Percentiles rank a stretch among this genome's conserved stretches.
phyloP scores from a whole-genome alignment of 1,284 basidiomycete genomes.

The Papiliotrema fonsecae region DNA sequence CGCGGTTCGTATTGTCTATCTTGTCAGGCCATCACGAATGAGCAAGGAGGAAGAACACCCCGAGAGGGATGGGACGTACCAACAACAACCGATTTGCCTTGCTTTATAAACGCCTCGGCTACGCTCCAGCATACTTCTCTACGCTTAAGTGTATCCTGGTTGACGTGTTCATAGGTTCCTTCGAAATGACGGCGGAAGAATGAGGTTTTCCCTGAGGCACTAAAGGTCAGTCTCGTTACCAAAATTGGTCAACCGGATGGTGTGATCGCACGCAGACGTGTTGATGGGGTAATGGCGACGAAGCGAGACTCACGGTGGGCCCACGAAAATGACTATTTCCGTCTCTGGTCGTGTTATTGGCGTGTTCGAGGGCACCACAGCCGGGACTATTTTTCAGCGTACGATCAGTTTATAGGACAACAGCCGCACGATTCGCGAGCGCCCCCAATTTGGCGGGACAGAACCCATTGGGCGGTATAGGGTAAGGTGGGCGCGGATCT shows the following conservation, averaged over 20 bases:
- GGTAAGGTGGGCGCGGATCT: constrained; percentile 46
- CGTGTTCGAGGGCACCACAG: constrained; percentile 58
- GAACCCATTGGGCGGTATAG: constrained; percentile 38
- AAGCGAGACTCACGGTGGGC: constrained; percentile 60
- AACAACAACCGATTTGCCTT: constrained; percentile 66
- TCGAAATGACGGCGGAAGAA: constrained; percentile 69
- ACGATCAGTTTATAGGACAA: background rate
- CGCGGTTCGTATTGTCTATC: constrained; percentile 80
- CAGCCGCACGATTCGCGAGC: constrained; percentile 19
- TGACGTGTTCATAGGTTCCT: constrained; percentile 71
- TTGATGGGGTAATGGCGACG: background rate
- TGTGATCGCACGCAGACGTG: too few species aligned
- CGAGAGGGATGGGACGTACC: constrained; percentile 52
- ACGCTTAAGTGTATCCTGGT: constrained; percentile 71
- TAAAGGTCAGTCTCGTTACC: constrained; percentile 7
- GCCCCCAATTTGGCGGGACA: constrained; percentile 22
- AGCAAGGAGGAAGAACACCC: background rate
- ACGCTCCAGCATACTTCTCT: constrained; percentile 68
- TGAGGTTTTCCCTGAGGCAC: constrained; percentile 75
- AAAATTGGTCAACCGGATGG: background rate
- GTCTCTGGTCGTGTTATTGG: constrained; percentile 55
- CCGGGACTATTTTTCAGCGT: constrained; percentile 50
- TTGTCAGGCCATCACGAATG: background rate
- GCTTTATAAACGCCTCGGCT: constrained; percentile 56
- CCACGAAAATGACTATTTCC: constrained; percentile 77